These are phyloP conservation scores for Mortierella sp. DNA, from an alignment of 371 early-diverging fungal genomes.

Conservation along the genomic window DNA sequence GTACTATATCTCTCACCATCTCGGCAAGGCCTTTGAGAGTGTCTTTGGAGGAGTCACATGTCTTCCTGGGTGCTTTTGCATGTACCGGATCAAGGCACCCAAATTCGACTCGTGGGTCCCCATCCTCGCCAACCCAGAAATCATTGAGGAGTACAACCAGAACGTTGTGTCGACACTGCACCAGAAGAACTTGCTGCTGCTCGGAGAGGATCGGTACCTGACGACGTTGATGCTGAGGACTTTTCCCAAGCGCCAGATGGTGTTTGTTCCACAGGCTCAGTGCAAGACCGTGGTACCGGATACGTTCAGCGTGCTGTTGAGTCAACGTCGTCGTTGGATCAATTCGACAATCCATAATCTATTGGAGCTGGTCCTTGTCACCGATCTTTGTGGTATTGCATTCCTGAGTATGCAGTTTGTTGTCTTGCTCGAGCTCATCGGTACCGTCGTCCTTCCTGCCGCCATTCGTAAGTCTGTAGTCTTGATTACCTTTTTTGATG, in stretches of 20 bases:
- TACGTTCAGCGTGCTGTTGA: conserved; percentile 81
- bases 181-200: conserved; percentile 92
- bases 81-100: conserved; percentile 88
- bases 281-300: conserved; percentile 90
- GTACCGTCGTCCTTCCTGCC: conserved; percentile 88
- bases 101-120: conserved; percentile 74
- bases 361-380: conserved; percentile 89
- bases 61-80: conserved; percentile 96
- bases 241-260: conserved; percentile 92
- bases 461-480: conserved; percentile 72
- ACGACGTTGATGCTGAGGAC: conserved; percentile 95
- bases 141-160: conserved; percentile 90
- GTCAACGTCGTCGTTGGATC: conserved; percentile 94
- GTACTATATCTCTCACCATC: conserved; percentile 97
- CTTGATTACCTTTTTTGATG: conserved; percentile 42
- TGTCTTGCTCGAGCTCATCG: conserved; percentile 85
- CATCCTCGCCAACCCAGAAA: conserved; percentile 78
- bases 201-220: conserved; percentile 97
- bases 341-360: conserved; percentile 94
- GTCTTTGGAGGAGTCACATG: conserved; percentile 98
- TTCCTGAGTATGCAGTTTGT: conserved; percentile 94
- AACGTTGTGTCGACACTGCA: conserved; percentile 95
- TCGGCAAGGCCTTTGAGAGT: conserved; percentile 95
- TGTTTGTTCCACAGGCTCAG: conserved; percentile 93
- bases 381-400: conserved; percentile 90